Evolutionary conservation across 2,329 filamentous ascomycete species (phyloP).

Genomic region (Hymenotorrendiella dingleyae): DNA sequence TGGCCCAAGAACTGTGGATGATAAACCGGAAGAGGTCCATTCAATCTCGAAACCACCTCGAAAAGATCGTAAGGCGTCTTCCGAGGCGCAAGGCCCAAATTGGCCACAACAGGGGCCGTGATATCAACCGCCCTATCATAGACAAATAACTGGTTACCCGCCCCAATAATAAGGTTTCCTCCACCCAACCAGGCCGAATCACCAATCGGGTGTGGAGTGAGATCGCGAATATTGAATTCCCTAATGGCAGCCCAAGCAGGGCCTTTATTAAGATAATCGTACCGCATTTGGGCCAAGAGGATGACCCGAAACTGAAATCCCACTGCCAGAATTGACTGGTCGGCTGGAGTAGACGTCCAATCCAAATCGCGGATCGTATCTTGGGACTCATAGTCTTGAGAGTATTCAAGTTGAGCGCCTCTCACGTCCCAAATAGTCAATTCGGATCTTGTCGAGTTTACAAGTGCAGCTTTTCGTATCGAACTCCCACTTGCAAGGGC

Average conservation of each 20-base stretch:
- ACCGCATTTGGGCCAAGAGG: conserved; percentile 79
- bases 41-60: conserved; percentile 74
- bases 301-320: conserved; percentile 83
- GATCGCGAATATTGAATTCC: conserved; percentile 72
- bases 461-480: conserved; percentile 78
- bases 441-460: conserved; percentile 65
- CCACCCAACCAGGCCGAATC: conserved; percentile 88
- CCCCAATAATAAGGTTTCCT: conserved; percentile 79
- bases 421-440: conserved; percentile 90
- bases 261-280: conserved; percentile 82
- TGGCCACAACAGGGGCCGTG: conserved; percentile 31
- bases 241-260: conserved; percentile 85
- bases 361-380: conserved; percentile 81
- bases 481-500: conserved; percentile 80
- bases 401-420: conserved; percentile 74
- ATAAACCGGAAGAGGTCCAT: conserved; percentile 82
- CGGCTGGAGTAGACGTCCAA: conserved; percentile 88
- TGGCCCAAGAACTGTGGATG: conserved; percentile 89
- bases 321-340: conserved; percentile 84
- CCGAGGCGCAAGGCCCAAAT: conserved; percentile 21
- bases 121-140: conserved; percentile 70
- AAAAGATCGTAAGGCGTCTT: conserved; percentile 56
- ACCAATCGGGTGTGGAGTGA: conserved; percentile 85
- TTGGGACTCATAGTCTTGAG: conserved; percentile 65
- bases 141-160: conserved; percentile 86